Percentiles rank a stretch among this genome's conserved stretches.
Conservation (phyloP, 2,329 filamentous ascomycete genomes). For the Fusarium aywerte region DNA sequence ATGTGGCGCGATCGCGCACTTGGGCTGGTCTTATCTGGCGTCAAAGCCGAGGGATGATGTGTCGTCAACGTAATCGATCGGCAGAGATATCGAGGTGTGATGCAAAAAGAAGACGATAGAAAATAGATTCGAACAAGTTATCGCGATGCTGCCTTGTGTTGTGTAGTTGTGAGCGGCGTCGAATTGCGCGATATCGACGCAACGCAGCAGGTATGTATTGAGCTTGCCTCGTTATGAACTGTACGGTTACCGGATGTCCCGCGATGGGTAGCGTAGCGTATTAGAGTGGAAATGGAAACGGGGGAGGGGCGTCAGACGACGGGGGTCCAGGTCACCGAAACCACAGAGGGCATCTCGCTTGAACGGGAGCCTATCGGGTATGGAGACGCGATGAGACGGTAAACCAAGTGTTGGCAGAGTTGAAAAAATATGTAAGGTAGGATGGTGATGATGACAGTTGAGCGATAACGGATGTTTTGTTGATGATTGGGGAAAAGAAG, state of each 20-base stretch:
- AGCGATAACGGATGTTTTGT: constrained; percentile 25
- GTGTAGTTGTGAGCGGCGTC: not conserved
- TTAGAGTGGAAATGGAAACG: constrained; percentile 6
- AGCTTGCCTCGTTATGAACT: constrained; percentile 28
- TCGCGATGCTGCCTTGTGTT: constrained; percentile 1
- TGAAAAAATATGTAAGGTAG: not conserved
- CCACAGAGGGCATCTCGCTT: constrained; percentile 44
- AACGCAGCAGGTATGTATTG: constrained; percentile 6
- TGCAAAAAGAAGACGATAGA: not conserved
- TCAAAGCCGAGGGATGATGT: constrained; percentile 2
- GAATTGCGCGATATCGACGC: constrained; percentile 24
- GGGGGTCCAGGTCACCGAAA: constrained; percentile 25
- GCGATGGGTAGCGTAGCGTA: constrained; percentile 21
- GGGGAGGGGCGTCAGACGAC: constrained; percentile 45
- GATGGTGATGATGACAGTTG: constrained; percentile 20
- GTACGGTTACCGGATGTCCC: constrained; percentile 38
- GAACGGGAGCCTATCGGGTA: constrained; percentile 22
- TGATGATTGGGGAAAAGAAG: constrained; percentile 11
- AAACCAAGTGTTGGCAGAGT: not conserved
- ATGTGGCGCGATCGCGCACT: constrained; percentile 36
- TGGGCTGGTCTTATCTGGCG: constrained; percentile 20
- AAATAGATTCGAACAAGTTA: not conserved
- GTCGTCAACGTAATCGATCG: constrained; percentile 5
- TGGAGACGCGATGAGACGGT: constrained; percentile 13
- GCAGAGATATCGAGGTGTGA: not conserved